Evolutionary conservation across 306 rosid genomes (phyloP), one percentile per base, ranked within the genome.

Genomic region (Trichosanthes truncata): DNA sequence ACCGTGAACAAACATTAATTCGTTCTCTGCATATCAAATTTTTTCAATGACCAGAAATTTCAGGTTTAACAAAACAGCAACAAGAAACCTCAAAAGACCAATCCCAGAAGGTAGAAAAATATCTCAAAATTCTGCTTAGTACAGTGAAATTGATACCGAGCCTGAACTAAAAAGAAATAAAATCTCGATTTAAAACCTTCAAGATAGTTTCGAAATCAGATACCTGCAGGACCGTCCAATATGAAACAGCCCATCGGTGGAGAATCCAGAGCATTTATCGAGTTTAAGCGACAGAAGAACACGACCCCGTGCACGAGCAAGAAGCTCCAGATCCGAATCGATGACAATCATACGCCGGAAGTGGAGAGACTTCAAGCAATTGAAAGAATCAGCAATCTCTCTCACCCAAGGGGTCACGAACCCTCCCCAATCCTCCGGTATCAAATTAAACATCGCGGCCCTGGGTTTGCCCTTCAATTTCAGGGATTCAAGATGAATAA

Each of bases 361-460:
- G 79, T 95, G 99, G 9, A 95, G 87, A 0, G 88, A 84, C 83
- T 79, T 95, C 68, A 95, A 83, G 82, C 97, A 86, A 76, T 86
- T 86, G 41, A 91, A 93, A 76, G 89, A 84, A 20, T 48, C 79
- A 0, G 90, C 84, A 76, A 95, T 93, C 88, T 88, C 97, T 26
- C 0, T 72, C 1, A 95, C 91, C 99, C 99, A 95, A 0, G 97
- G 97, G 6, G 90, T 89, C 0, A 95, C 97, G 23, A 76, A 89
- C 0, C 99, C 99, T 57, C 99, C 99, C 99, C 99, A 95, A 76
- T 95, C 89, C 87, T 95, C 99, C 1, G 97, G 97, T 53, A 95
- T 95, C 71, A 95, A 82, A 83, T 95, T 95, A 85, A 95, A 93
- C 97, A 93, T 93, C 6, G 99, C 97, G 4, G 99, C 97, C 35